Percentiles rank a stretch among this genome's conserved stretches.
These are phyloP conservation scores for Auricularia cornea DNA, from an alignment of 768 basidiomycete genomes.

Conservation along the genomic window DNA sequence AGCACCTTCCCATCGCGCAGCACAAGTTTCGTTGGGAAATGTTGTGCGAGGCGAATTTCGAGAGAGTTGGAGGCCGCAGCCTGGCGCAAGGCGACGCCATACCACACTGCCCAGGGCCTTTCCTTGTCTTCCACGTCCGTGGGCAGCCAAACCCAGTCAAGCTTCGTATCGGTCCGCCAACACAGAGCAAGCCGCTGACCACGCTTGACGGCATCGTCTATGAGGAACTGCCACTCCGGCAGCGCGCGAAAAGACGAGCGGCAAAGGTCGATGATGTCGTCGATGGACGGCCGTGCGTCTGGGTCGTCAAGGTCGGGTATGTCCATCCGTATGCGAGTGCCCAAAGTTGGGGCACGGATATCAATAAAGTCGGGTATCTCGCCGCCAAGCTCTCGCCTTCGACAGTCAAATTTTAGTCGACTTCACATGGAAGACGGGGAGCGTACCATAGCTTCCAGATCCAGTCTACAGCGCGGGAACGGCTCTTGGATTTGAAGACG, in stretches of 20 bases:
- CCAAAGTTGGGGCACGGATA: conserved; percentile 58
- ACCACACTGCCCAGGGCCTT: conserved; percentile 67
- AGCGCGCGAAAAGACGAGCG: conserved; percentile 45
- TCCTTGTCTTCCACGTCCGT: conserved; percentile 51
- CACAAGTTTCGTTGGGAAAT: conserved; percentile 39
- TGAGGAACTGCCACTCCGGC: conserved; percentile 52
- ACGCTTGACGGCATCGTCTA: conserved; percentile 42
- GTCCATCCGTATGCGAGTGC: conserved; percentile 60
- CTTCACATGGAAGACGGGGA: neutral
- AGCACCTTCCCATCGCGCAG: conserved; percentile 40
- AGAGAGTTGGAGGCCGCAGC: conserved; percentile 40
- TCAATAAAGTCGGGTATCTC: conserved; percentile 61
- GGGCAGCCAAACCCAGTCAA: conserved; percentile 86
- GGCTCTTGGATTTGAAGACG: conserved; percentile 72
- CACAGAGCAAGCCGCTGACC: conserved; percentile 63
- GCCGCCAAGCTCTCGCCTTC: conserved; percentile 67
- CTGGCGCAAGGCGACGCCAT: conserved; percentile 65
- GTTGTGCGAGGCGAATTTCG: conserved; percentile 69
- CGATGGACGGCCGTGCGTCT: conserved; percentile 31
- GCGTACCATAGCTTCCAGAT: conserved; percentile 75
- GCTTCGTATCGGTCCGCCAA: conserved; percentile 62
- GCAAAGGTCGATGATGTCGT: conserved; percentile 58
- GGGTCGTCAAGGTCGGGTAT: conserved; percentile 43
- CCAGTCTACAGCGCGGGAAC: conserved; percentile 81
- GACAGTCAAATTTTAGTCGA: neutral